Evolutionary conservation across 2,329 filamentous ascomycete genomes (phyloP), one percentile per base, ranked within the genome.

Genomic region (Botrytis squamosa): DNA sequence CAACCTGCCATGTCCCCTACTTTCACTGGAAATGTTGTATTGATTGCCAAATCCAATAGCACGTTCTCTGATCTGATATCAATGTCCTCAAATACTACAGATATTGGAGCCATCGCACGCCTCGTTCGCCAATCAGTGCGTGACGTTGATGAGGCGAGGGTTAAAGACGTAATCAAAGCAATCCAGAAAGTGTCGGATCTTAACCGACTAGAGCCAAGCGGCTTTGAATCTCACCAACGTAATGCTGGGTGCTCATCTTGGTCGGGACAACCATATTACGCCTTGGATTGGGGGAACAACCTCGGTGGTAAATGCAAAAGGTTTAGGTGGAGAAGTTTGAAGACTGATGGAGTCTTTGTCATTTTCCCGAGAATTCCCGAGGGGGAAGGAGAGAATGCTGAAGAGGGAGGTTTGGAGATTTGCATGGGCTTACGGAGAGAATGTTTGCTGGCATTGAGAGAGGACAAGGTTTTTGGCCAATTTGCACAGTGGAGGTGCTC

Each of bases 301-400:
- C 42, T 70, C 1, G 67, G 67, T 44, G 52, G 52, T 10, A 57
- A 70, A 22, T 70, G 67, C 6, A 42, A 52, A 44, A 59, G 52
- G 14, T 59, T 70, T 59, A 70, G 67, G 20, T 70, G 67, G 67
- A 59, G 52, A 42, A 59, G 67, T 59, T 33, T 70, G 52, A 70
- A 57, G 38, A 69, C 52, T 42, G 67, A 70, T 70, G 67, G 67
- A 4, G 42, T n/a, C 29, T 70, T 70, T 25, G 42, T 70, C 1
- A 59, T 59, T 33, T 70, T 70, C 9, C 67, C 67, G 38, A 70
- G 49, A 33, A 70, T 70, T 52, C 49, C 67, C 12, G 38, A 10
- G 1, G 52, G 22, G 22, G 38, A 59, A 2, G 52, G 38, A 5
- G 52, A 70, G 12, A 44, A 18, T 10, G 6, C 25, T 44, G 67